Conservation (phyloP, 164 flowering plant genomes). For the Amborella trichopoda region DNA sequence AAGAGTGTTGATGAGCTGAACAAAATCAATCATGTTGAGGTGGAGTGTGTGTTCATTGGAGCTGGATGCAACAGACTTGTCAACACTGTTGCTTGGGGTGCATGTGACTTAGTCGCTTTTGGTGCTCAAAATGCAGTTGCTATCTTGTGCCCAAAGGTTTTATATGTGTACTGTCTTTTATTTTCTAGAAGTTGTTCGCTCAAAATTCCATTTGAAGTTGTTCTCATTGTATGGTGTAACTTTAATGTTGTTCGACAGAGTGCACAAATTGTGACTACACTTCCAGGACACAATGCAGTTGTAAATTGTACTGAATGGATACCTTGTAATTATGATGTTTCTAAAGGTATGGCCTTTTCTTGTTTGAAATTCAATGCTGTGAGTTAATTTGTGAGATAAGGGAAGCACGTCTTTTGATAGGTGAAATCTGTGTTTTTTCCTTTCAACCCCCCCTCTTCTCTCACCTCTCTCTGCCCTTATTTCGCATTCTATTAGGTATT, state of each 20-base stretch:
- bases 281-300: constrained; percentile 79
- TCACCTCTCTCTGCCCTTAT: too few relatives aligned
- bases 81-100: constrained; percentile 90
- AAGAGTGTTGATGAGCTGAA: too few relatives aligned
- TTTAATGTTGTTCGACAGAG: constrained; percentile 24
- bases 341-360: constrained; percentile 39
- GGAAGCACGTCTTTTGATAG: too few relatives aligned
- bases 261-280: constrained; percentile 77
- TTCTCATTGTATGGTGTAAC: not conserved
- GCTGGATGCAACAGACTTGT: constrained; percentile 94
- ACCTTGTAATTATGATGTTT: constrained; percentile 66
- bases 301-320: constrained; percentile 91
- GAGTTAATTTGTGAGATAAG: too few relatives aligned
- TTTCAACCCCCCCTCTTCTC: too few relatives aligned
- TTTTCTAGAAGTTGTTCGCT: not conserved
- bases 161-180: not conserved
- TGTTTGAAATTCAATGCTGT: too few relatives aligned
- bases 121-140: constrained; percentile 91
- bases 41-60: constrained; percentile 57
- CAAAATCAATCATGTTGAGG: too few relatives aligned
- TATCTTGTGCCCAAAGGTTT: constrained; percentile 71
- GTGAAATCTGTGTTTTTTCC: too few relatives aligned
- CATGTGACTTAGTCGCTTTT: constrained; percentile 63
- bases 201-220: too few relatives aligned
- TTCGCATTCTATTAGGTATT: too few relatives aligned